These are phyloP conservation scores for Saccharomyces uvarum DNA, from an alignment of 1,139 yeast genomes.

Conservation along the genomic window DNA sequence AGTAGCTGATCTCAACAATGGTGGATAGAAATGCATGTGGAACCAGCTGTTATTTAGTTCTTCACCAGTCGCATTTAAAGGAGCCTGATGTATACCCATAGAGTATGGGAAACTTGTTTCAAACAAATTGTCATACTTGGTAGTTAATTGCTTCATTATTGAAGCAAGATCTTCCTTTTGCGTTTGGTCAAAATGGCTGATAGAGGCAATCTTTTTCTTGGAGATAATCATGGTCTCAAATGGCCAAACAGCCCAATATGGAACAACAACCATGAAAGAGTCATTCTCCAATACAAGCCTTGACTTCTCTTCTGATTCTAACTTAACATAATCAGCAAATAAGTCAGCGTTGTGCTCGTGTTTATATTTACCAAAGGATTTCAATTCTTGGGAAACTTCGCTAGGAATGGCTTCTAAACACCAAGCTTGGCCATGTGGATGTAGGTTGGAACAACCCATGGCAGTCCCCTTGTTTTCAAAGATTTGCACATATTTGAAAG, in stretches of 20 bases:
- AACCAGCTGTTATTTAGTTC: constrained; percentile 49
- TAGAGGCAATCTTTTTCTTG: constrained; percentile 46
- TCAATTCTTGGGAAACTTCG: constrained; percentile 57
- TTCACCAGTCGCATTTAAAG: constrained; percentile 39
- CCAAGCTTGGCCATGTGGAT: constrained; percentile 81
- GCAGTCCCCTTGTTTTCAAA: constrained; percentile 75
- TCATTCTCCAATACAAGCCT: constrained; percentile 56
- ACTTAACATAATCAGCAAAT: constrained; percentile 56
- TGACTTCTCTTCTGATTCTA: constrained; percentile 45
- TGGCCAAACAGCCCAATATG: constrained; percentile 84
- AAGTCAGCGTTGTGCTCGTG: constrained; percentile 42
- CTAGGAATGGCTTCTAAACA: constrained; percentile 59
- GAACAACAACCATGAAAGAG: constrained; percentile 62
- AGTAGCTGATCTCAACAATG: constrained; percentile 64
- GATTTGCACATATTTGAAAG: constrained; percentile 58
- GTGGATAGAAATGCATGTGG: constrained; percentile 76
- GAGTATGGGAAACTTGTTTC: constrained; percentile 69
- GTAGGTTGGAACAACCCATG: constrained; percentile 80
- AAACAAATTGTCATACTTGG: constrained; percentile 65
- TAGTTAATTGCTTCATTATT: constrained; percentile 48
- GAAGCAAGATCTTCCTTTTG: constrained; percentile 53
- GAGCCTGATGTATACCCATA: constrained; percentile 76
- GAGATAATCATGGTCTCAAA: constrained; percentile 61
- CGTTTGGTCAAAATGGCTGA: constrained; percentile 42
- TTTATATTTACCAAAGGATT: constrained; percentile 44